Conservation (phyloP, 2,329 filamentous ascomycete genomes). For the Berkeleyomyces basicola region DNA sequence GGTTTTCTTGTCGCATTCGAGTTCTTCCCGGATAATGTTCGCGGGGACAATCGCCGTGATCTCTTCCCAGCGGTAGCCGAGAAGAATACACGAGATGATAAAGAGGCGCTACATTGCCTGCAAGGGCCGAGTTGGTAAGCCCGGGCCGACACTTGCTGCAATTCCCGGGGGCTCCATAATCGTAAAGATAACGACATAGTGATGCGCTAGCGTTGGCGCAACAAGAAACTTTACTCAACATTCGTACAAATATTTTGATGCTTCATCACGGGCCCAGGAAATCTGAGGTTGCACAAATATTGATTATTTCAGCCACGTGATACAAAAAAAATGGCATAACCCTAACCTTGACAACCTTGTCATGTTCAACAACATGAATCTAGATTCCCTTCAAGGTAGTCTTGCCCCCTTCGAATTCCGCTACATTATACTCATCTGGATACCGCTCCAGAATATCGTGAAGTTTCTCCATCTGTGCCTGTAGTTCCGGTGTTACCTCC, state of each 20-base stretch:
- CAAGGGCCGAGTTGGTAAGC: background rate
- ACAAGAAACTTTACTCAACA: background rate
- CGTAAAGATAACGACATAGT: background rate
- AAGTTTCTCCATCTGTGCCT: conserved; percentile 54
- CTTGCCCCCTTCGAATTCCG: conserved; percentile 58
- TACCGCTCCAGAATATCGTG: conserved; percentile 67
- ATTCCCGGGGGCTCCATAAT: background rate
- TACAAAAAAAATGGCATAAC: background rate
- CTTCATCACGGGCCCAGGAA: background rate
- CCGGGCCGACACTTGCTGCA: background rate
- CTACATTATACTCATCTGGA: conserved; percentile 79
- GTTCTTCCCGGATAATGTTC: background rate
- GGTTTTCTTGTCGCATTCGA: background rate
- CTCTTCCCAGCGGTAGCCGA: background rate
- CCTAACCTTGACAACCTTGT: background rate
- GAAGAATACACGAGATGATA: background rate
- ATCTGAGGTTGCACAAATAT: background rate
- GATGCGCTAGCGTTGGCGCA: background rate
- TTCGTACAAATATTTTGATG: background rate
- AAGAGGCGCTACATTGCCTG: background rate
- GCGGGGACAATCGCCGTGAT: background rate
- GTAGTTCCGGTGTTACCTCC: conserved; percentile 62
- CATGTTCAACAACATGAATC: background rate
- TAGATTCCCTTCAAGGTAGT: conserved; percentile 16
- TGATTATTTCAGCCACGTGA: background rate